These are phyloP conservation scores for Diaporthe batatas DNA, from an alignment of 2,329 filamentous ascomycete species.

Conservation along the genomic window DNA sequence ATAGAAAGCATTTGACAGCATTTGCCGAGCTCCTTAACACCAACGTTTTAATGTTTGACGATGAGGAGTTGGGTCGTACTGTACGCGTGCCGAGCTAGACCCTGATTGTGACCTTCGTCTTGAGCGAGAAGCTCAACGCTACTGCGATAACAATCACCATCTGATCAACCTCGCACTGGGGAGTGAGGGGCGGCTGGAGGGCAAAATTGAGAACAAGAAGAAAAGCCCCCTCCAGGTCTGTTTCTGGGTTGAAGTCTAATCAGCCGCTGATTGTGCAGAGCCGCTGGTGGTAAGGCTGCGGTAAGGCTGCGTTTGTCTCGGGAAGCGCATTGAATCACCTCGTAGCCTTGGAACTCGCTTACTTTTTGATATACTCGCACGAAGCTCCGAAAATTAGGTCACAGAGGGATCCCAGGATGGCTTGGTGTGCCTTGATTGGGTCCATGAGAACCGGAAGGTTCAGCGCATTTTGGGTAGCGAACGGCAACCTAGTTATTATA, in stretches of 20 bases:
- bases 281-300: background rate
- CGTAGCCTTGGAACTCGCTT: background rate
- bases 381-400: background rate
- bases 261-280: background rate
- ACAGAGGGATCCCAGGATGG: background rate
- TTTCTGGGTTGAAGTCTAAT: constrained; percentile 6
- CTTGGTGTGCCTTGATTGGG: background rate
- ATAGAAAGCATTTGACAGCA: background rate
- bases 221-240: background rate
- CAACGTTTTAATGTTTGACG: constrained; percentile 17
- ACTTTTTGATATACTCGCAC: background rate
- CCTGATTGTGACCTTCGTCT: background rate
- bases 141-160: background rate
- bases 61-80: constrained; percentile 7
- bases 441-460: background rate
- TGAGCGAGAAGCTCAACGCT: constrained; percentile 6
- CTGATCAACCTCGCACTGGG: background rate
- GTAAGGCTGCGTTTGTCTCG: constrained; percentile 6
- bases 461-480: background rate
- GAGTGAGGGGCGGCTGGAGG: background rate
- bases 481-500: background rate
- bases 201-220: background rate
- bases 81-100: background rate
- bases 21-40: background rate
- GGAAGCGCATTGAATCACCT: background rate